Evolutionary conservation across 495 filamentous ascomycete species (phyloP).

Genomic region (Cercophora samala): DNA sequence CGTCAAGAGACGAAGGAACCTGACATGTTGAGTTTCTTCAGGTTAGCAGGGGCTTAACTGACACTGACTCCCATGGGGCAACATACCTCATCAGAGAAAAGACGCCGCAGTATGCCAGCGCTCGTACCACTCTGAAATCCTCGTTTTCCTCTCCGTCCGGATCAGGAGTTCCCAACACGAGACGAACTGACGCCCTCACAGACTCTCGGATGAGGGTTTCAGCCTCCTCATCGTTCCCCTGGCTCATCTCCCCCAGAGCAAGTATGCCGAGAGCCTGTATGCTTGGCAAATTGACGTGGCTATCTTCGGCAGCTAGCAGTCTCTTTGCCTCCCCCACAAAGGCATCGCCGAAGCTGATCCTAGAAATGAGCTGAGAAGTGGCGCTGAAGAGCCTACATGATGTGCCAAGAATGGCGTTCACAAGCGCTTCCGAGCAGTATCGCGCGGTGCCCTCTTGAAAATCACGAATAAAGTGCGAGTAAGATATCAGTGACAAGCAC

Average conservation of each 20-base stretch:
- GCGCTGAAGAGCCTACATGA: constrained; percentile 22
- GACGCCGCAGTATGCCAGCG: constrained; percentile 28
- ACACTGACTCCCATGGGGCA: not conserved
- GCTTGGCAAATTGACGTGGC: constrained; percentile 23
- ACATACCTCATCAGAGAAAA: constrained; percentile 29
- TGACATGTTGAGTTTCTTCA: constrained; percentile 1
- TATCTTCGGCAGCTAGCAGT: constrained; percentile 19
- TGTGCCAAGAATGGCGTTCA: constrained; percentile 29
- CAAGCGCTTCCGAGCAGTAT: constrained; percentile 28
- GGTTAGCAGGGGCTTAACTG: not conserved
- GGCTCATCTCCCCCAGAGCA: constrained; percentile 26
- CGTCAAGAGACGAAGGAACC: constrained; percentile 25
- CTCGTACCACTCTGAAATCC: constrained; percentile 22
- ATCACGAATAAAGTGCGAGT: constrained; percentile 24
- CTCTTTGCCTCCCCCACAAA: constrained; percentile 30
- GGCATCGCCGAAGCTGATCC: constrained; percentile 29
- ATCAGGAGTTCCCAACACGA: constrained; percentile 20
- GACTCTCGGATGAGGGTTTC: constrained; percentile 24
- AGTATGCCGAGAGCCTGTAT: constrained; percentile 30
- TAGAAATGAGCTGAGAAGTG: constrained; percentile 24
- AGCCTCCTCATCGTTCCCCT: constrained; percentile 29
- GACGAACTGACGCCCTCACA: constrained; percentile 24
- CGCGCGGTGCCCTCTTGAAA: constrained; percentile 24
- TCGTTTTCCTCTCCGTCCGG: not conserved
- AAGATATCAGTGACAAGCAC: constrained; percentile 19